Base-by-base conservation (phyloP, 2,329 filamentous ascomycete genomes). In the Colletotrichum tropicale region DNA sequence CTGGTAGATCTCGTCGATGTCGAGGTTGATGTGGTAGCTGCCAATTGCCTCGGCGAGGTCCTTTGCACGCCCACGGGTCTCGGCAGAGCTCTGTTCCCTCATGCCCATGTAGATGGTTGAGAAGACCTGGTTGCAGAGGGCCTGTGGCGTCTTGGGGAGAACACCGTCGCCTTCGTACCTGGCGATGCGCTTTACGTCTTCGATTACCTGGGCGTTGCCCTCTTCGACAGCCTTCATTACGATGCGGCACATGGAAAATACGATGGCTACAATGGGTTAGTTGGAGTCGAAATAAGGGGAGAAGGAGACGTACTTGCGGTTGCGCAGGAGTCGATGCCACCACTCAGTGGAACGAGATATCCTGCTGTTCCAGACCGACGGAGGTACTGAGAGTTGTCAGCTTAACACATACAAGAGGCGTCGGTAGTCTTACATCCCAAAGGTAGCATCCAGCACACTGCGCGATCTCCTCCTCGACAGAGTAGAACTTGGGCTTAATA, bases 51-150 rank as follows among this genome's bases (percentile, higher is more conserved):
- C 80, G 6, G 89, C 82, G 1, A 96, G 87, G 1, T 89, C 87
- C 80, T 90, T 90, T 2, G 95, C 93, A 32, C 95, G 88, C 62
- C 88, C 86, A 12, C 94, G 86, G 0, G 94, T 96, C 77, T 95
- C 93, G 56, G 86, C 85, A 28, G 89, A 92, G 66, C 90, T 92
- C 56, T 93, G 93, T 77, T 93, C 91, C 78, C 88, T 85, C 80
- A 92, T 96, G 13, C 94, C 94, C 91, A 95, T 93, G 83, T 92
- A 95, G 62, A 88, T 87, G 3, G 93, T 95, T 78, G 81, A 78
- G 7, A 84, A 80, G 12, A 84, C 70, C 34, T 79, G 77, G 87
- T 91, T 80, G 48, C 82, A 82, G 65, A 94, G 87, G 55, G 93
- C 91, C 80, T 93, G 86, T 3, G 91, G 86, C 0, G 88, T 90